Percentiles rank a stretch among this genome's conserved stretches.
These are phyloP conservation scores for Coniochaeta hoffmannii DNA, from an alignment of 2,329 filamentous ascomycete species.

Conservation along the genomic window DNA sequence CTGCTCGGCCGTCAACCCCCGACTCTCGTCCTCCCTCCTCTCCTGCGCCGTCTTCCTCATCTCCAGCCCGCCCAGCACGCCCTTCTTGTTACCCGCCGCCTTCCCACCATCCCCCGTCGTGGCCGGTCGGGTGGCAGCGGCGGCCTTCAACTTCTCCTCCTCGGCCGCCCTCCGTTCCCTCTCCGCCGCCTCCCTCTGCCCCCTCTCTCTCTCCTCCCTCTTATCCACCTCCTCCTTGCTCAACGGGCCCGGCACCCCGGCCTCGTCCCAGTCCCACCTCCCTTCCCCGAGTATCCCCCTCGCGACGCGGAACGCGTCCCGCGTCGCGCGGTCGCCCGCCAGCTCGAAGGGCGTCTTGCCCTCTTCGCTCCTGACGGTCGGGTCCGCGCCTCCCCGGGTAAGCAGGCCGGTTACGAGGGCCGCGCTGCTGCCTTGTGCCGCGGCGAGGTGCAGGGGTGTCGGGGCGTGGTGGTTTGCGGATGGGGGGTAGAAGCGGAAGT, in stretches of 20 bases:
- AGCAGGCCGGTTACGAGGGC: constrained; percentile 73
- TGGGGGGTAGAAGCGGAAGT: constrained; percentile 68
- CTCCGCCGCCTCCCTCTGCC: constrained; percentile 56
- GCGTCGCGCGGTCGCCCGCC: constrained; percentile 74
- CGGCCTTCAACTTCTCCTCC: constrained; percentile 58
- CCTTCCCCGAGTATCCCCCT: constrained; percentile 73
- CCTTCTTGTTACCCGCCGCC: constrained; percentile 46
- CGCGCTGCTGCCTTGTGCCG: constrained; percentile 69
- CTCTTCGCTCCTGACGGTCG: constrained; percentile 61
- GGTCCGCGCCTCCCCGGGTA: constrained; percentile 66
- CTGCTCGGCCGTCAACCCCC: constrained; percentile 84
- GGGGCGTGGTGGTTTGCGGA: constrained; percentile 71
- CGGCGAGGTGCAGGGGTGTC: constrained; percentile 78
- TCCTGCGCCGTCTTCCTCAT: constrained; percentile 68
- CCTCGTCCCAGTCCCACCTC: constrained; percentile 70
- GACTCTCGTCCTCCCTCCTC: constrained; percentile 71
- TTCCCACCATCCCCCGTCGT: constrained; percentile 31
- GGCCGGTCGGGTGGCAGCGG: too few species aligned
- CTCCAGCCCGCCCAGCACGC: constrained; percentile 48
- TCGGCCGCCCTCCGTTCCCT: constrained; percentile 65
- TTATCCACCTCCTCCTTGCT: constrained; percentile 64
- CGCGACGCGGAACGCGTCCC: constrained; percentile 87
- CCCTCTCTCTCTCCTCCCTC: constrained; percentile 62
- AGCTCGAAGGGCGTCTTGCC: constrained; percentile 85
- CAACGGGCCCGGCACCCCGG: constrained; percentile 65